Evolutionary conservation across 2,329 filamentous ascomycete species (phyloP), one percentile per base, ranked within the genome.

Genomic region (Penicillium oxalicum): DNA sequence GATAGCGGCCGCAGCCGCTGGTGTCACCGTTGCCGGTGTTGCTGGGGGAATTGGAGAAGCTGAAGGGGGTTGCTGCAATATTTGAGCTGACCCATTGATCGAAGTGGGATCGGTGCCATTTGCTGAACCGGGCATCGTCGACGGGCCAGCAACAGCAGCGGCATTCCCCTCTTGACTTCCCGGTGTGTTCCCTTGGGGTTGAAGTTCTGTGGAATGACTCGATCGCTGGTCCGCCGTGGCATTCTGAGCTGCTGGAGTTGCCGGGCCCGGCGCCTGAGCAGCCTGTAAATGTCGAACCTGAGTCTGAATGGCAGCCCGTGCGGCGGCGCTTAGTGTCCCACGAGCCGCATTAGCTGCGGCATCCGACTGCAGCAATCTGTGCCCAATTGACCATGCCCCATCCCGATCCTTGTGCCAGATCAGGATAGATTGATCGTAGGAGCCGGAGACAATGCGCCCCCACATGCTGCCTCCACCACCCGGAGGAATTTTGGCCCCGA

Each of bases 401-500:
- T 93, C 84, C 56, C 83, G 81, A 55, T 94, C 87, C 52, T 88
- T 84, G 58, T 87, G 86, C 93, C 93, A 98, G 48, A 98, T 88
- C 56, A 96, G 91, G 58, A 98, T 89, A 9, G 84, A 91, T 71
- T 95, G 89, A 59, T 98, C 93, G 59, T 98, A 98, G 0, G 90
- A 95, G 2, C 93, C 93, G 5, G 91, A 96, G 3, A 98, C 89
- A 50, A 98, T 98, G n/a, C 91, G 84, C 8, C 87, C 89, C 74
- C 91, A 96, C 57, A 79, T 84, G 61, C 88, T 88, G 26, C 91
- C 90, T 35, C 91, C 91, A 25, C 91, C 91, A 9, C 91, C 91
- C 0, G 91, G 91, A 1, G 91, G 91, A 2, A 97, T 77, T 64
- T 88, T 93, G 12, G 91, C 88, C 0, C 91, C 91, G 43, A 88